Evolutionary conservation across 73 alveolate genomes (phyloP).

Genomic region (Tetrahymena thermophila): DNA sequence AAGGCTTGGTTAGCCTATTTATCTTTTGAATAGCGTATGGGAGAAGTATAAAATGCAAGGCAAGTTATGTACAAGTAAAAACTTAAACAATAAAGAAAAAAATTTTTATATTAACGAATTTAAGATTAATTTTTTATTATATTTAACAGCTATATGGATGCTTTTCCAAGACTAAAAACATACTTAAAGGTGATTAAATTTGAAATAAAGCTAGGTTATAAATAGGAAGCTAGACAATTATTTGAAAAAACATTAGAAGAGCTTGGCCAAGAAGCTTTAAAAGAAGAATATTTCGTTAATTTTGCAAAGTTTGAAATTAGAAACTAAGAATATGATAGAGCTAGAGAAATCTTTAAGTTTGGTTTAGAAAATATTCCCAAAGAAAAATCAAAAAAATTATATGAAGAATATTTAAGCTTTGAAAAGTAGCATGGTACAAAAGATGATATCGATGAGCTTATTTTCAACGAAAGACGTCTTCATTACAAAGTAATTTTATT

Average conservation of each 20-base stretch:
- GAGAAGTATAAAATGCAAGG: conserved; percentile 78
- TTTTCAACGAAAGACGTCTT: conserved; percentile 83
- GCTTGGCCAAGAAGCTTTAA: conserved; percentile 79
- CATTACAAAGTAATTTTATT: conserved; percentile 21
- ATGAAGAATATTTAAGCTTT: conserved; percentile 82
- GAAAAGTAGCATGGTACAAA: conserved; percentile 95
- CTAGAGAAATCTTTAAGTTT: conserved; percentile 88
- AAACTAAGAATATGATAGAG: conserved; percentile 91
- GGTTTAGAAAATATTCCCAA: conserved; percentile 80
- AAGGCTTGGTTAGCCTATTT: conserved; percentile 91
- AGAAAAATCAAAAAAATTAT: conserved; percentile 68
- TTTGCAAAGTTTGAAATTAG: conserved; percentile 90
- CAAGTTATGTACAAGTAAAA: conserved; percentile 66
- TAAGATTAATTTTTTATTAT: neutral
- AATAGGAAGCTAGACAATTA: conserved; percentile 77
- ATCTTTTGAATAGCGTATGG: conserved; percentile 93
- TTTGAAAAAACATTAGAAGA: conserved; percentile 93
- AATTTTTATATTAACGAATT: neutral
- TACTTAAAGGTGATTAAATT: conserved; percentile 96
- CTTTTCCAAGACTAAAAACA: conserved; percentile 71
- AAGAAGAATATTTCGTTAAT: conserved; percentile 84
- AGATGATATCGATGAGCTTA: conserved; percentile 93
- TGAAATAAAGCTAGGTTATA: conserved; percentile 88
- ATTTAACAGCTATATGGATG: conserved; percentile 58
- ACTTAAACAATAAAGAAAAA: neutral